Evolutionary conservation across 2,329 filamentous ascomycete genomes (phyloP).

Genomic region (Diatrype stigma): DNA sequence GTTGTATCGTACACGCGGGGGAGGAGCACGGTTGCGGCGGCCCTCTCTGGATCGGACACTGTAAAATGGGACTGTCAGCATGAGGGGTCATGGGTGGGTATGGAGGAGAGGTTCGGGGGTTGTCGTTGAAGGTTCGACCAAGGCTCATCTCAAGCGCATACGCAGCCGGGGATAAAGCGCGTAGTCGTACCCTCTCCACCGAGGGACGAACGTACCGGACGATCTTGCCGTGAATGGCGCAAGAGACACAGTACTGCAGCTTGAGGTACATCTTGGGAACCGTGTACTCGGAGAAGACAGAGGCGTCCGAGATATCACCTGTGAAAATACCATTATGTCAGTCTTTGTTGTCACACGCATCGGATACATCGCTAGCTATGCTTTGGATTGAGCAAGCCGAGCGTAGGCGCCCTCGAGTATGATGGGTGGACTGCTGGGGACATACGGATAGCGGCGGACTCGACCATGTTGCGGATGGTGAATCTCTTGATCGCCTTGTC

Average conservation of each 20-base stretch:
- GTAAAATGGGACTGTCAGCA: constrained; percentile 38
- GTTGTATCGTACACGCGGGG: constrained; percentile 98
- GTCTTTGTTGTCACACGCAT: too few relatives aligned
- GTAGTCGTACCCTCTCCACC: constrained; percentile 53
- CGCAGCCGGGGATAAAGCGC: constrained; percentile 27
- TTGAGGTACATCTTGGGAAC: constrained; percentile 99
- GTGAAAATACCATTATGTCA: constrained; percentile 12
- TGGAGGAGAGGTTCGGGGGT: constrained; percentile 19
- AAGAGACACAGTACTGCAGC: constrained; percentile 99
- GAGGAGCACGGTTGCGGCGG: constrained; percentile 97
- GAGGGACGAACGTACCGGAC: constrained; percentile 80
- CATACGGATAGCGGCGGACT: constrained; percentile 99
- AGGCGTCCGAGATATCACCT: constrained; percentile 99
- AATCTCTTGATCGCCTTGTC: constrained; percentile 99
- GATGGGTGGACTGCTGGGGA: constrained; percentile 28
- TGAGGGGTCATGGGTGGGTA: constrained; percentile 15
- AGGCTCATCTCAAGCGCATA: constrained; percentile 53
- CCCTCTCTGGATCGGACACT: constrained; percentile 97
- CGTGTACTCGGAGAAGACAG: constrained; percentile 98
- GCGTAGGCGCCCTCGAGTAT: too few relatives aligned
- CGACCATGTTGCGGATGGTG: constrained; percentile 99
- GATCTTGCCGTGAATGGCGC: constrained; percentile 99
- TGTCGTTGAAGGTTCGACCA: constrained; percentile 43
- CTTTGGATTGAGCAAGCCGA: too few relatives aligned
- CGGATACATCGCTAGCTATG: too few relatives aligned